Percentiles rank a stretch among this genome's conserved stretches.
Evolutionary conservation across 2,329 filamentous ascomycete genomes (phyloP).

Genomic region (Sporothrix schenckii): DNA sequence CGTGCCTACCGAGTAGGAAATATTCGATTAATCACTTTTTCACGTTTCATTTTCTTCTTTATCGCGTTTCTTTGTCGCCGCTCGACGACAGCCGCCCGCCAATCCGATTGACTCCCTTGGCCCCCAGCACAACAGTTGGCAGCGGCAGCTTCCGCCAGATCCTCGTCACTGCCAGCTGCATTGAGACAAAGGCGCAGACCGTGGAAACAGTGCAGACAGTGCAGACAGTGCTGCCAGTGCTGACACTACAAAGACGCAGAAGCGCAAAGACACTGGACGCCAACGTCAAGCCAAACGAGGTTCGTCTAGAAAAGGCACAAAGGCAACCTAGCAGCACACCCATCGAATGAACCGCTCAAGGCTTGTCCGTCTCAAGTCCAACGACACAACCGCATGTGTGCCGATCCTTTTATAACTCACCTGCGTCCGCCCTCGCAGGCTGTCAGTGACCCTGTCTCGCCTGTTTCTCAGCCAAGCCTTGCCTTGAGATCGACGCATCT

Average conservation of each 20-base stretch:
- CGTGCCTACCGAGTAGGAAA: conserved; percentile 17
- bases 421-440: conserved; percentile 4
- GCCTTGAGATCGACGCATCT: conserved; percentile 7
- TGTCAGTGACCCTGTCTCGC: not conserved
- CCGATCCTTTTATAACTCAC: conserved; percentile 15
- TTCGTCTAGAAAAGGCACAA: conserved; percentile 21
- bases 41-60: not conserved
- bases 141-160: conserved; percentile 24
- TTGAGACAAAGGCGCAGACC: not conserved
- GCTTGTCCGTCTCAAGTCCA: not conserved
- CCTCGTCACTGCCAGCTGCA: conserved; percentile 9
- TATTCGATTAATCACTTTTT: conserved; percentile 8
- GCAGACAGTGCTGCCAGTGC: not conserved
- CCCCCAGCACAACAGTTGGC: conserved; percentile 17
- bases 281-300: not conserved
- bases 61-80: no score
- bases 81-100: not conserved
- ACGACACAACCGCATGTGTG: not conserved
- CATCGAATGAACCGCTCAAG: not conserved
- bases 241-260: not conserved
- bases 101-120: conserved; percentile 20
- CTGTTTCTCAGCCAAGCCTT: not conserved
- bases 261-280: conserved; percentile 1
- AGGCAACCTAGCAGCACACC: not conserved
- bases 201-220: not conserved